Base-by-base conservation (phyloP, 2,329 filamentous ascomycete genomes). In the Dendryphion nanum region DNA sequence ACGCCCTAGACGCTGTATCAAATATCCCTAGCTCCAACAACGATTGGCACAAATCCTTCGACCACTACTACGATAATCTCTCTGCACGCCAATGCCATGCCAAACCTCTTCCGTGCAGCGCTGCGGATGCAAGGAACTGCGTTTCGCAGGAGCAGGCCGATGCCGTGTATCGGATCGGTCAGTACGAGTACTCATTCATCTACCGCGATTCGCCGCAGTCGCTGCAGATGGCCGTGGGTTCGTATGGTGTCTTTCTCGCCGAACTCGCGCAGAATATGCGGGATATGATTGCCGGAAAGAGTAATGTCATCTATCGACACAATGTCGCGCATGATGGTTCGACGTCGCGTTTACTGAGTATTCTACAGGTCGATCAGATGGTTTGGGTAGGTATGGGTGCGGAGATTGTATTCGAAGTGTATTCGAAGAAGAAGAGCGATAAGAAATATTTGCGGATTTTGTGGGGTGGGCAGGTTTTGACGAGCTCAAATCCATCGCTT, bases 21-120 rank as follows among this genome's bases (percentile, higher is more conserved):
- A 84, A 83, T 19, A 77, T 93, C 1, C 58, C 74, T 0, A 44
- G 71, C 0, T 64, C 63, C 21, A 76, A 82, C 42, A 55, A 59
- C 0, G 82, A 73, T 3, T 93, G 87, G 71, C 86, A 91, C 55
- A 73, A 66, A 28, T 82, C 76, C 37, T 83, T 85, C 52, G 88
- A 93, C 57, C 87, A 89, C 63, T 93, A 93, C 68, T 93, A 83
- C 53, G 88, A 93, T 61, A 93, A 89, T 55, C 75, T 93, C 1
- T 89, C 85, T 0, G 83, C 86, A 0, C 76, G 86, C 0, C 83
- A 89, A 57, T 93, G 87, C 61, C 86, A 93, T 57, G 69, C 64
- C 14, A 86, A 85, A 53, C 78, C 85, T 0, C 69, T 90, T 0
- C 87, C 86, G 0, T 91, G 86, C 67, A 79, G 76, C 45, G 61